Percentiles rank a stretch among this genome's conserved stretches.
These are phyloP conservation scores for Penstemon davidsonii DNA, from an alignment of 257 asterid species.

Conservation along the genomic window DNA sequence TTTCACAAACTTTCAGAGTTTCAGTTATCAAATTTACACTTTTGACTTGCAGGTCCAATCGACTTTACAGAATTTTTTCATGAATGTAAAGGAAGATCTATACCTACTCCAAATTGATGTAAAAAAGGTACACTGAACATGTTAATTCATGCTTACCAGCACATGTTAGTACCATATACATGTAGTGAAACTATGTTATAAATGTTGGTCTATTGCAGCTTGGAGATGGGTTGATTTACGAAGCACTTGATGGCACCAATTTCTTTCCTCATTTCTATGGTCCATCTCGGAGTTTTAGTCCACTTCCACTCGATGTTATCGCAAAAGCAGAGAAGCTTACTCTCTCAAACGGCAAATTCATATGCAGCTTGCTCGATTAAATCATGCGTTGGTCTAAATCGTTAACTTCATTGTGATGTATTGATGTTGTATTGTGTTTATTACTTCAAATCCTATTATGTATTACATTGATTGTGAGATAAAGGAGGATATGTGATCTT, in stretches of 20 bases:
- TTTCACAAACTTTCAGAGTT: too few species aligned
- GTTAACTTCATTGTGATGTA: conserved; percentile 6
- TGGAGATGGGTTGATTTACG: conserved; percentile 76
- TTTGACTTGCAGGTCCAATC: conserved; percentile 63
- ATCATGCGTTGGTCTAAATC: conserved; percentile 19
- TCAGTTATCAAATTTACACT: too few species aligned
- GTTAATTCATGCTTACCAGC: background rate
- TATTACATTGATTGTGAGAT: background rate
- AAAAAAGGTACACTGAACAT: conserved; percentile 44
- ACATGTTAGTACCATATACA: background rate
- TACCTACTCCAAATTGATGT: conserved; percentile 76
- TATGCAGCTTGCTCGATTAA: conserved; percentile 52
- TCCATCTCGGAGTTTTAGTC: conserved; percentile 70
- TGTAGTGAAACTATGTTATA: background rate
- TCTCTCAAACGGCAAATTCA: conserved; percentile 48
- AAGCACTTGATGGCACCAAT: conserved; percentile 53
- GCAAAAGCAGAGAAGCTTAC: conserved; percentile 65
- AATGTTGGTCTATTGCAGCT: conserved; percentile 48
- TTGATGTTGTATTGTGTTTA: background rate
- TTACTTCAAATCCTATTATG: conserved; percentile 3
- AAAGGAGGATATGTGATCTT: background rate
- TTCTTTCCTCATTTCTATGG: conserved; percentile 92
- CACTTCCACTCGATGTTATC: conserved; percentile 71
- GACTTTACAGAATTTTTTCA: conserved; percentile 62
- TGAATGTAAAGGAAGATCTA: conserved; percentile 51